Evolutionary conservation across 2,329 filamentous ascomycete species (phyloP), one percentile per base, ranked within the genome.

Genomic region (Alternaria ventricosa): DNA sequence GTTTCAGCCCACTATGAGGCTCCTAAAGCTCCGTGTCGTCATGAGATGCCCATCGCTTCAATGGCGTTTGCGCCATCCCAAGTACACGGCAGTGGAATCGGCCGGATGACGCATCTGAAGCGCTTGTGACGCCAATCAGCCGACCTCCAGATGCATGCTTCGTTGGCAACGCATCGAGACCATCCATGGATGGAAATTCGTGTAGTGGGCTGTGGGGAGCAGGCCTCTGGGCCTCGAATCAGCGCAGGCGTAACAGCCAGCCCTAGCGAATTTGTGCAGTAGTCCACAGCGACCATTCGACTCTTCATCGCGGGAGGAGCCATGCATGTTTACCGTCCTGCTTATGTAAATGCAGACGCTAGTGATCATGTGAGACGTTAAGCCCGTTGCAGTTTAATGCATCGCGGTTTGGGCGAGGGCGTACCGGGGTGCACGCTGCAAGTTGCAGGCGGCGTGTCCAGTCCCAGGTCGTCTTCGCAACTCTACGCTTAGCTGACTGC

Each of bases 401-500:
- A 22, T 30, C 44, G 28, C 30, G 27, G 50, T 50, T 66, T 68
- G 68, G 30, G 64, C 57, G 64, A 56, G 54, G 55, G 70, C 66
- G 66, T 59, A 56, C 65, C 30, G 65, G 59, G 63, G 63, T 67
- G 63, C 65, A 50, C 61, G 65, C 68, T 65, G 68, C 64, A 67
- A 63, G 65, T 71, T 71, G 72, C 75, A 76, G 72, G 66, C 65
- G 68, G 70, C 68, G 72, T 74, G 73, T 71, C 75, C 75, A 71
- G 63, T 41, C 36, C 36, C 36, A 41, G 36, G 36, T 69, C 63
- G 68, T 70, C 71, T 69, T 74, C 72, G 71, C 72, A 75, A 73
- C 73, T 76, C 72, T 75, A 78, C 73, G 71, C 73, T 75, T 73
- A 71, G 75, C 76, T 77, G 75, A 76, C 76, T 64, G 70, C 75